A percentile compares a stretch with the other conserved stretches of the same genome.
These are phyloP conservation scores for Diaporthe nobilis DNA, from an alignment of 2,329 filamentous ascomycete species.

Conservation along the genomic window DNA sequence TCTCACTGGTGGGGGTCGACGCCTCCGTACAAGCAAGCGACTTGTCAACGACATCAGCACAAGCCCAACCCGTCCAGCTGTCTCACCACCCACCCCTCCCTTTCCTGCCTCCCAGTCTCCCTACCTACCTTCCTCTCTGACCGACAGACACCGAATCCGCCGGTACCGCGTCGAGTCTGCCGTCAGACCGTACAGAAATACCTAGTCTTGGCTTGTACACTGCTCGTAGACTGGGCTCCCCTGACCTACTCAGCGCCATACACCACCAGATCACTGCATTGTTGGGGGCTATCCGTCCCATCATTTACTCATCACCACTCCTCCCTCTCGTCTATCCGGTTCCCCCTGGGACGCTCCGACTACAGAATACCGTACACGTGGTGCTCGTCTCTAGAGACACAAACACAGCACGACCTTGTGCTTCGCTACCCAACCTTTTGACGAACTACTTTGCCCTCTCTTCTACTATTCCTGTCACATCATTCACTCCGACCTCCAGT, in stretches of 20 bases:
- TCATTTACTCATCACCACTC: conserved; percentile 30
- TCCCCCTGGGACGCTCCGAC: neutral
- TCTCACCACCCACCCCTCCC: conserved; percentile 24
- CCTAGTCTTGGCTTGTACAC: conserved; percentile 18
- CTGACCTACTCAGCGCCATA: conserved; percentile 22
- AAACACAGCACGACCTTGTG: neutral
- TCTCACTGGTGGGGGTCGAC: conserved; percentile 25
- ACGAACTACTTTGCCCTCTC: neutral
- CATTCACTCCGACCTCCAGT: neutral
- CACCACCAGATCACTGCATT: conserved; percentile 23
- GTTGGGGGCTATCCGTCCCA: conserved; percentile 24
- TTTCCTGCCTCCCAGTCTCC: neutral
- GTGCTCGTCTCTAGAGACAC: neutral
- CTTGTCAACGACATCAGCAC: conserved; percentile 38
- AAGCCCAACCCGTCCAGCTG: neutral
- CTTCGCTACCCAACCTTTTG: neutral
- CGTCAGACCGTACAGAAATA: conserved; percentile 9
- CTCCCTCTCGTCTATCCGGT: neutral
- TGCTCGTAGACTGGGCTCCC: conserved; percentile 20
- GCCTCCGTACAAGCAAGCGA: conserved; percentile 10
- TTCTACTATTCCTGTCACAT: conserved; percentile 13
- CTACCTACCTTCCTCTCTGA: conserved; percentile 14
- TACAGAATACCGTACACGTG: conserved; percentile 1
- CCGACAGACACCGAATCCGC: conserved; percentile 19
- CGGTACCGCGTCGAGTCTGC: conserved; percentile 7